These are phyloP conservation scores for Leavenworthia alabamica DNA, from an alignment of 345 rosid genomes.

Conservation along the genomic window DNA sequence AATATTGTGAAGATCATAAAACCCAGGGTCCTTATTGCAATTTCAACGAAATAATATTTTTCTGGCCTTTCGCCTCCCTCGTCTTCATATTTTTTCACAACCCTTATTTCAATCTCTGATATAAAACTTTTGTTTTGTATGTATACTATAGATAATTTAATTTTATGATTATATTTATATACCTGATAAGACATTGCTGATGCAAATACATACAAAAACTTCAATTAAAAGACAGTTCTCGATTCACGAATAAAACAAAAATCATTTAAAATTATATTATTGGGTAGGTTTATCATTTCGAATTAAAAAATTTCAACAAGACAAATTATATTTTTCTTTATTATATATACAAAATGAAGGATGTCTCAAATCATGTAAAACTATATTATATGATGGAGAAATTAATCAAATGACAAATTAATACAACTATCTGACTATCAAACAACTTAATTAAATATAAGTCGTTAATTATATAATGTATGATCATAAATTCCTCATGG, in stretches of 20 bases:
- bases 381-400: too few relatives aligned
- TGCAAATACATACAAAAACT: slow-evolving; percentile 32
- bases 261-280: slow-evolving; percentile 4
- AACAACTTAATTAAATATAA: slow-evolving; percentile 6
- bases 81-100: too few relatives aligned
- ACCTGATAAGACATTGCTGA: slow-evolving; percentile 14
- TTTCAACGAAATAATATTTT: background rate
- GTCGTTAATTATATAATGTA: background rate
- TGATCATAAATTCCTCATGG: too few relatives aligned
- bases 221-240: slow-evolving; percentile 25
- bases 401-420: slow-evolving; percentile 10
- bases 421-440: slow-evolving; percentile 11
- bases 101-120: too few relatives aligned
- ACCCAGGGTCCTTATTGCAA: background rate
- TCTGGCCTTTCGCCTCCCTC: background rate
- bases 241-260: slow-evolving; percentile 22
- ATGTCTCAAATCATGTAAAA: too few relatives aligned
- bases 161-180: background rate
- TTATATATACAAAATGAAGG: too few relatives aligned
- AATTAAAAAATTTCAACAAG: background rate
- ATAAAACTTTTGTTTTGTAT: background rate
- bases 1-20: background rate
- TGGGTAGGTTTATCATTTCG: background rate
- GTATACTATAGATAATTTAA: background rate
- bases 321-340: background rate